Evolutionary conservation across 2,329 filamentous ascomycete genomes (phyloP), one percentile per base, ranked within the genome.

Genomic region (Talaromyces sp.): DNA sequence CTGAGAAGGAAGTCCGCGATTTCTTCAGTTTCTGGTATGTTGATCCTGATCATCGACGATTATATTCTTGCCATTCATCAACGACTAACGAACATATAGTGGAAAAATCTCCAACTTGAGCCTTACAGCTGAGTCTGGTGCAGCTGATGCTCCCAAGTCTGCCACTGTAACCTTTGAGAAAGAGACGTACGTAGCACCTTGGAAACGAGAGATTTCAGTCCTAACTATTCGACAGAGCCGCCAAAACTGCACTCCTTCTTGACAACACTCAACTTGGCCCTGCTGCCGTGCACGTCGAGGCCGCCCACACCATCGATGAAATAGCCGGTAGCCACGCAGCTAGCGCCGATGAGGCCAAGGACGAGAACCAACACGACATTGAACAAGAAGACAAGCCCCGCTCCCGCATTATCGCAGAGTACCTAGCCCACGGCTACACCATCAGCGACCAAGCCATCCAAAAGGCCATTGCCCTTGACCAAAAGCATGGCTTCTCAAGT

Each of bases 81-180:
- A 24, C 3, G 14, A 31, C 37, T 70, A 66, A 54, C 31, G 13
- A 22, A 8, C 41, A 14, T 3, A 56, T 75, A 95, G 92, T 77
- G 95, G 95, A 78, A 98, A 97, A 85, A 96, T 99, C 78, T 89
- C 87, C 70, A 86, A 86, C 72, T 85, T 99, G 77, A 89, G 92
- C 66, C 86, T 97, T 74, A 91, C 88, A 33, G 80, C 88, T 60
- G 83, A 79, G 45, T 83, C 82, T 31, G 77, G 77, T 49, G 80
- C 79, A 45, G 66, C 80, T 62, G 87, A 87, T 73, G 85, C 89
- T 70, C 84, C 86, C 70, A 92, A 97, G 81, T 89, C 89, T 59
- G 95, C 95, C 65, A 91, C 89, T n/a, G 93, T 99, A 68, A 93
- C 89, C 61, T 99, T 99, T 75, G 95, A 98, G 81, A 97, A 97